Evolutionary conservation across 345 rosid genomes (phyloP), one percentile per base, ranked within the genome.

Genomic region (Hypericum perforatum): DNA sequence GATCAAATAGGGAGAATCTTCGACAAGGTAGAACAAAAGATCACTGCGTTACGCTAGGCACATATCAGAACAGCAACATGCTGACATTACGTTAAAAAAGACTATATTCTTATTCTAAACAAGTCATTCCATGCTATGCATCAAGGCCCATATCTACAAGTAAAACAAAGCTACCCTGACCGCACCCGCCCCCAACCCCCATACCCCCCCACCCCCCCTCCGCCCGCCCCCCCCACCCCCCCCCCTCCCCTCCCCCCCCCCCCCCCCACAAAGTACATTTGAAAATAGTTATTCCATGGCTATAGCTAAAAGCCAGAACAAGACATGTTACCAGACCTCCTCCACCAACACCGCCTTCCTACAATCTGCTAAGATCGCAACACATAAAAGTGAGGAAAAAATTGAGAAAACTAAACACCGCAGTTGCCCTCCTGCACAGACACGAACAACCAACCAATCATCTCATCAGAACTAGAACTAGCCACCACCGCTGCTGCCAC

Each of bases 211-310:
- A n/a, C n/a, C n/a, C n/a, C n/a, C n/a, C n/a, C n/a, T n/a, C n/a
- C n/a, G n/a, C n/a, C n/a, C n/a, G n/a, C n/a, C n/a, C n/a, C n/a
- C n/a, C n/a, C n/a, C n/a, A n/a, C n/a, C n/a, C n/a, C n/a, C n/a
- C n/a, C n/a, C n/a, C n/a, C n/a, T n/a, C n/a, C n/a, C n/a, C n/a
- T n/a, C n/a, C n/a, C n/a, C n/a, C 68, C 66, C 61, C 63, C 41
- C 50, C 60, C 59, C 6, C 16, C 13, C 41, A 15, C 74, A 59
- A 58, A 58, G 58, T 16, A 50, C 61, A 75, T 57, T 58, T 67
- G 70, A 56, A 46, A 64, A 66, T 57, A 57, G 70, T 76, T 81
- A 81, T 65, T 70, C 76, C 53, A 60, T 55, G 64, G 52, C 72
- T 67, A 56, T 62, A 22, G 32, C 32, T 22, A 22, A 22, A 22